Conservation (phyloP, 305 asterid species). For the Fraxinus paxiana region DNA sequence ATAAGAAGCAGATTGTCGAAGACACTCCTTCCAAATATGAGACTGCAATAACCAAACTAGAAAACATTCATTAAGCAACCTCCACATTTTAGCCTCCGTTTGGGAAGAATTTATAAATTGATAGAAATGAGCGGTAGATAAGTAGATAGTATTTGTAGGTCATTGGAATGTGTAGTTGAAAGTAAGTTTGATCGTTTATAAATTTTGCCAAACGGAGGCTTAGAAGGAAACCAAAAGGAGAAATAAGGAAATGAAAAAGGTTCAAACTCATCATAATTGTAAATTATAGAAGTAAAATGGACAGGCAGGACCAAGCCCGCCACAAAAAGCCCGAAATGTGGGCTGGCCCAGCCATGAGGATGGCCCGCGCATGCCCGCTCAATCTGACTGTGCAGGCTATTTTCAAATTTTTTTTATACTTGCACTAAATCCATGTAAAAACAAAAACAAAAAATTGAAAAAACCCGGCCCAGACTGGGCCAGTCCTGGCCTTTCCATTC, state of each 20-base stretch:
- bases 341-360: background rate
- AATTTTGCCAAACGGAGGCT: background rate
- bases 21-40: conserved; percentile 23
- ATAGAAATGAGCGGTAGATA: background rate
- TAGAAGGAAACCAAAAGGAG: conserved; percentile 16
- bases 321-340: background rate
- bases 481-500: background rate
- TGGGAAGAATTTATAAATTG: background rate
- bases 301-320: background rate
- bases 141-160: background rate
- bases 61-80: conserved; percentile 20
- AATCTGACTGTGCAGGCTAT: background rate
- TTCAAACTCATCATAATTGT: background rate
- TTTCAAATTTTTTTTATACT: background rate
- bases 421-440: background rate
- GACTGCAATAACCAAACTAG: background rate
- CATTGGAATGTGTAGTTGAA: background rate
- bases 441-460: too few species aligned
- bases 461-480: background rate
- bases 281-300: background rate
- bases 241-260: background rate
- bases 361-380: background rate
- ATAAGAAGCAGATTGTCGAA: conserved; percentile 22
- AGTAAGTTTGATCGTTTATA: background rate
- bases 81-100: conserved; percentile 2